Evolutionary conservation across 257 asterid genomes (phyloP), one percentile per base, ranked within the genome.

Genomic region (Ajuga chamaepitys): DNA sequence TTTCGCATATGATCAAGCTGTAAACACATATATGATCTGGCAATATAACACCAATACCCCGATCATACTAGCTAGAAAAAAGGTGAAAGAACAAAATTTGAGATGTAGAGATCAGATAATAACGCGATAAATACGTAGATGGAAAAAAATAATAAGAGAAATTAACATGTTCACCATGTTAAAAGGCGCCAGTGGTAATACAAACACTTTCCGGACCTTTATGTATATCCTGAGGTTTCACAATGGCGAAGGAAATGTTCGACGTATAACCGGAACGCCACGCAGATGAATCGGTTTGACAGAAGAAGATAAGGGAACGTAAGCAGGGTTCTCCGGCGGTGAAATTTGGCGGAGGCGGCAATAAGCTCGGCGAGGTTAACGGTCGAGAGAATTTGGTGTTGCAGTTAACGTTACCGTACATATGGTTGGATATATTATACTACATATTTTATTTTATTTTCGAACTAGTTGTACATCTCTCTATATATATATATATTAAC

Each of bases 291-390:
- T 60, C 53, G 61, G 24, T 28, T 22, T n/a, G 57, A 28, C 38
- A 55, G 60, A 56, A 53, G 50, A 45, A 5, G 53, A 20, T 5
- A 9, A 48, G 6, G 42, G 25, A 25, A 13, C 47, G 21, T 50
- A 1, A 13, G 45, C 55, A 9, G 14, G 16, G 17, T 52, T 67
- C 44, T 6, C 57, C 72, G 57, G 45, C 47, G 69, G 57, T 22
- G 70, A 61, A 53, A 58, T 12, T 57, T 22, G 56, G 62, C 62
- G 62, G 53, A 44, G 57, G 66, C 41, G 74, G 55, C 47, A 47
- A 45, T 18, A 64, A 65, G 72, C 58, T 59, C 67, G 41, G 71
- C 66, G 32, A 54, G 48, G 55, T 67, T 35, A 55, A 48, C 62
- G 66, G 35, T 63, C 7, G 52, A 20, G 76, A 75, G 63, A n/a